Conservation (phyloP, 306 rosid genomes). For the Abrus precatorius region DNA sequence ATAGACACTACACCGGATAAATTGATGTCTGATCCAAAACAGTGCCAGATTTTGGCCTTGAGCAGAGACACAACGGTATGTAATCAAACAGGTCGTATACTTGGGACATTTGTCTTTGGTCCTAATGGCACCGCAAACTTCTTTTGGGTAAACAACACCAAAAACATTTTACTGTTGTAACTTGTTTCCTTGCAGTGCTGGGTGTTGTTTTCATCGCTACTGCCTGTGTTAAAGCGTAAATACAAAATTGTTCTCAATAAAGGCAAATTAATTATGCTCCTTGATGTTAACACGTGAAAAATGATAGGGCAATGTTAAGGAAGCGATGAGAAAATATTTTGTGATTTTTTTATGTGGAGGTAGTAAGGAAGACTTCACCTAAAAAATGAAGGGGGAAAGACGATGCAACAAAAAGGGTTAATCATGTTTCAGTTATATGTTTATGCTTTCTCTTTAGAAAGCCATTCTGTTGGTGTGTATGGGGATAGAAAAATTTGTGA, state of each 20-base stretch:
- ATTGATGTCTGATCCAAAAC: neutral
- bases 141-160: neutral
- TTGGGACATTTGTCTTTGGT: neutral
- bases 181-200: slow-evolving; percentile 21
- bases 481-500: neutral
- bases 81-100: neutral
- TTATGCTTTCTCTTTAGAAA: neutral
- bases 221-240: slow-evolving; percentile 36
- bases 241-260: slow-evolving; percentile 49
- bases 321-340: no score
- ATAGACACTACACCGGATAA: neutral
- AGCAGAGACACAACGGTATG: neutral
- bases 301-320: neutral
- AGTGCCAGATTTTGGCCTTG: neutral
- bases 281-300: slow-evolving; percentile 37
- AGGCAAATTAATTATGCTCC: slow-evolving; percentile 34
- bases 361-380: neutral
- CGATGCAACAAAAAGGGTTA: neutral
- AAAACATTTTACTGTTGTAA: neutral
- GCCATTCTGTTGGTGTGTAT: neutral
- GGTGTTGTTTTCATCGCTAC: slow-evolving; percentile 43
- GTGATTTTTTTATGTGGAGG: neutral
- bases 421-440: neutral
- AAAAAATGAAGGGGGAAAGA: neutral
- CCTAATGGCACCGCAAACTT: neutral